Conservation (phyloP, 2,329 filamentous ascomycete genomes). For the Lecanoromycetidae sp. region DNA sequence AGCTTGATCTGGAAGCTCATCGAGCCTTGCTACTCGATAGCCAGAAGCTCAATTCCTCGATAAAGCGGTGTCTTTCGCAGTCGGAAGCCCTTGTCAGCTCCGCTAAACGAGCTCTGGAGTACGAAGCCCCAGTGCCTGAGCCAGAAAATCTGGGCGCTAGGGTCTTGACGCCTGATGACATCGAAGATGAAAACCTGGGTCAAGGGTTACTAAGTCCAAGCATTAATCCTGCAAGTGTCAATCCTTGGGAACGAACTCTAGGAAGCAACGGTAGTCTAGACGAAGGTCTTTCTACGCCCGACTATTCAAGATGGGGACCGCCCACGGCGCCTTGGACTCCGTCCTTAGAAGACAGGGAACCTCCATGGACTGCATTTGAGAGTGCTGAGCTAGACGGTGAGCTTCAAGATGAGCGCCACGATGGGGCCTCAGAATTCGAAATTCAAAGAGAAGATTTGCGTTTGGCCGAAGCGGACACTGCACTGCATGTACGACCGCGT, state of each 20-base stretch:
- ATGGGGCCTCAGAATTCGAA: too few species aligned
- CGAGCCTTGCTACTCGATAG: conserved; percentile 78
- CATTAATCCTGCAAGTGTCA: not conserved
- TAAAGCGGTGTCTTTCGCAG: conserved; percentile 79
- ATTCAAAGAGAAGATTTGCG: too few species aligned
- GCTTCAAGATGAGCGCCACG: too few species aligned
- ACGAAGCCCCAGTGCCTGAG: conserved; percentile 66
- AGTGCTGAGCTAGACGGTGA: not conserved
- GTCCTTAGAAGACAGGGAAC: not conserved
- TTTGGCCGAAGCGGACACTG: too few species aligned
- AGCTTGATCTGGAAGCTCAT: conserved; percentile 75
- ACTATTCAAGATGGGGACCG: not conserved
- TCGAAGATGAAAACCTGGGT: conserved; percentile 21
- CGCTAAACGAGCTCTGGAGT: conserved; percentile 74
- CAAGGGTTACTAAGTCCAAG: conserved; percentile 11
- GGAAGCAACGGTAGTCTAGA: not conserved
- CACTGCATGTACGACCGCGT: not conserved
- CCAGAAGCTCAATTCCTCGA: conserved; percentile 88
- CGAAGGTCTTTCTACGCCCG: not conserved
- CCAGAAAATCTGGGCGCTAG: conserved; percentile 65
- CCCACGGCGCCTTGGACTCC: not conserved
- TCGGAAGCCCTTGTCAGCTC: conserved; percentile 85
- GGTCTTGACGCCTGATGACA: conserved; percentile 60
- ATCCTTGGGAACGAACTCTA: conserved; percentile 13
- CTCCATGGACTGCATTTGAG: too few species aligned